Evolutionary conservation across 2,329 filamentous ascomycete species (phyloP).

Genomic region (Lecanicillium sp.): DNA sequence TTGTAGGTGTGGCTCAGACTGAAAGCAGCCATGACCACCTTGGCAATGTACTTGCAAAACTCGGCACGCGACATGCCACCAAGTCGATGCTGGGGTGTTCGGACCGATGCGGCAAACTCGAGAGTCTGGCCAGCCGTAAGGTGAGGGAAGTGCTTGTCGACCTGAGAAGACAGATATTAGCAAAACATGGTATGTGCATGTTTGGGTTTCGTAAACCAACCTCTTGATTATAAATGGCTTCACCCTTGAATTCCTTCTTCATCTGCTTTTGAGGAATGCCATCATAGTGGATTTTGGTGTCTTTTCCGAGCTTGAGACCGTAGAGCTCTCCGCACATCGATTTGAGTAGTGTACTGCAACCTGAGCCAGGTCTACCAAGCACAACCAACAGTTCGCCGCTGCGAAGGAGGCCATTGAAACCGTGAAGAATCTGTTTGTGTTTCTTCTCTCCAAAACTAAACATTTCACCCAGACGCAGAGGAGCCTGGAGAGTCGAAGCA

Average conservation of each 20-base stretch:
- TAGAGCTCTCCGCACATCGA: constrained; percentile 51
- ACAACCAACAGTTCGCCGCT: constrained; percentile 62
- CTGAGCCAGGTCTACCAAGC: constrained; percentile 56
- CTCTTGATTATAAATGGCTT: constrained; percentile 69
- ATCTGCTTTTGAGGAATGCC: constrained; percentile 47
- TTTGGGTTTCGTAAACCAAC: constrained; percentile 17
- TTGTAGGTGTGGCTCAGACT: constrained; percentile 64
- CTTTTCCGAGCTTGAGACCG: constrained; percentile 43
- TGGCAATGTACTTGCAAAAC: constrained; percentile 53
- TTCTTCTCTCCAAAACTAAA: constrained; percentile 37
- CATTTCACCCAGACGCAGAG: constrained; percentile 47
- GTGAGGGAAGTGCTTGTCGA: constrained; percentile 69
- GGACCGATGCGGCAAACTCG: constrained; percentile 60
- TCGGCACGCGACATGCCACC: constrained; percentile 53
- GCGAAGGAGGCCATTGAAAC: constrained; percentile 56
- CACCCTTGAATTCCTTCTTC: constrained; percentile 53
- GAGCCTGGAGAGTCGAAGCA: constrained; percentile 47
- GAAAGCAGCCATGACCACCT: constrained; percentile 62
- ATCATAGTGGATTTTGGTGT: constrained; percentile 52
- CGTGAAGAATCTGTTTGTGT: constrained; percentile 51
- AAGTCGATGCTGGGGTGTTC: constrained; percentile 58
- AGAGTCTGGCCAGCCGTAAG: constrained; percentile 68
- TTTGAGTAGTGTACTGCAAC: constrained; percentile 58
- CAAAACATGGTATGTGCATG: background rate
- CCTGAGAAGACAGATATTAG: constrained; percentile 22